Conservation (phyloP, 148 eudicot genomes). For the Silene conica region DNA sequence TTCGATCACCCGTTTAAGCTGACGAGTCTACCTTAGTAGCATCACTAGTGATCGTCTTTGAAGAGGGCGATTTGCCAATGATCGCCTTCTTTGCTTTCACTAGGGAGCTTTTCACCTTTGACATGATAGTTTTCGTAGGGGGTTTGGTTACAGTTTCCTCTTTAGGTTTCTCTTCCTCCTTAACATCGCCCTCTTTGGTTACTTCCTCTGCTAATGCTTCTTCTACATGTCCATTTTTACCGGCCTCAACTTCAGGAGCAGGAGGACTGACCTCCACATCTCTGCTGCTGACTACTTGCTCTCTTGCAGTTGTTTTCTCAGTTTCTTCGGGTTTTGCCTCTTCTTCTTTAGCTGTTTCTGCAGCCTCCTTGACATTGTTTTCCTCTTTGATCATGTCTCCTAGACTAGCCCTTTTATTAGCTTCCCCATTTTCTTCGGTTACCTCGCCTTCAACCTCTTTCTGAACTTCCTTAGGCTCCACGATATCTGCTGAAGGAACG, state of each 20-base stretch:
- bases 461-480: conserved; percentile 19
- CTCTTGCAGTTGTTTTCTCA: conserved; percentile 25
- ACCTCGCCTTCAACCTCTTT: conserved; percentile 6
- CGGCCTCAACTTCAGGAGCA: conserved; percentile 22
- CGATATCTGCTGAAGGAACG: conserved; percentile 5
- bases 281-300: conserved; percentile 36
- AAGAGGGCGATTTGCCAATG: conserved; percentile 68
- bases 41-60: conserved; percentile 55
- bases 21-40: conserved; percentile 46
- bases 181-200: conserved; percentile 26
- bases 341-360: conserved; percentile 29
- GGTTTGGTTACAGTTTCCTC: conserved; percentile 50
- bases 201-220: conserved; percentile 23
- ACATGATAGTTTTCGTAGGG: conserved; percentile 50
- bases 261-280: conserved; percentile 40
- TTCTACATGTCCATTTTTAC: conserved; percentile 34
- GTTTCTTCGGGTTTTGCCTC: conserved; percentile 30
- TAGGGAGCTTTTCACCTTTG: conserved; percentile 77
- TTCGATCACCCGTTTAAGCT: conserved; percentile 25
- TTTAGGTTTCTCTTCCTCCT: conserved; percentile 32
- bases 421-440: conserved; percentile 22
- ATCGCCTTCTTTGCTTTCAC: conserved; percentile 89
- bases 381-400: conserved; percentile 37
- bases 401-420: conserved; percentile 27
- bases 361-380: conserved; percentile 13